Evolutionary conservation across 495 filamentous ascomycete species (phyloP).

Genomic region (Talaromyces trachyspermus): DNA sequence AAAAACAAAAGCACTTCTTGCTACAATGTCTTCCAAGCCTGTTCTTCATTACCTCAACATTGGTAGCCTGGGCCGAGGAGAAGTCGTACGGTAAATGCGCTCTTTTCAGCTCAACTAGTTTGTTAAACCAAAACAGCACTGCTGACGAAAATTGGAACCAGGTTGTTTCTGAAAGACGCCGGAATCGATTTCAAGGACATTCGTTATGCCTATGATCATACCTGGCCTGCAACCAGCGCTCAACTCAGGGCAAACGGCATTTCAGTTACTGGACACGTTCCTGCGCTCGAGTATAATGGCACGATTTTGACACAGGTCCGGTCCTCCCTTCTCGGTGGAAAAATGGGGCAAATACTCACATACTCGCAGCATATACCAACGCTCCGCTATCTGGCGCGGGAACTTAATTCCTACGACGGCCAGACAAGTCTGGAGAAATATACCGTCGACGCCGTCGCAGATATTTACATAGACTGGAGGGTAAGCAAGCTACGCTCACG

Average conservation of each 20-base stretch:
- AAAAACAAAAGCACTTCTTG: background rate
- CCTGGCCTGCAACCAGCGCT: constrained; percentile 27
- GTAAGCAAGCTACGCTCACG: constrained; percentile 12
- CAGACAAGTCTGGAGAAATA: constrained; percentile 34
- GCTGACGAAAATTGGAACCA: constrained; percentile 5
- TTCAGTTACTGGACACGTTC: constrained; percentile 28
- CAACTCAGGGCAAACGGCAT: constrained; percentile 22
- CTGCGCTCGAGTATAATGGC: constrained; percentile 34
- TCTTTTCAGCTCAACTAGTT: background rate
- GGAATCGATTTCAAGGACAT: constrained; percentile 33
- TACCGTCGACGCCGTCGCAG: constrained; percentile 32
- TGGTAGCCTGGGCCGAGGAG: constrained; percentile 32
- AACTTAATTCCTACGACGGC: constrained; percentile 32
- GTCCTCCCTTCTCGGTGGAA: background rate
- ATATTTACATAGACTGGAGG: constrained; percentile 37
- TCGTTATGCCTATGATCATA: constrained; percentile 32
- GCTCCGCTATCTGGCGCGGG: constrained; percentile 30
- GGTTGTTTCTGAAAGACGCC: constrained; percentile 32
- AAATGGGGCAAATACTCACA: background rate
- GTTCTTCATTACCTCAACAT: constrained; percentile 34
- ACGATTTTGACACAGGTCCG: constrained; percentile 31
- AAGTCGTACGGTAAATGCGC: constrained; percentile 29
- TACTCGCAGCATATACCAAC: constrained; percentile 27
- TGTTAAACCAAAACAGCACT: background rate
- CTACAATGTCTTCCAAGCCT: constrained; percentile 7